Evolutionary conservation across 371 early-diverging fungal species (phyloP).

Genomic region (Smittium culicis): DNA sequence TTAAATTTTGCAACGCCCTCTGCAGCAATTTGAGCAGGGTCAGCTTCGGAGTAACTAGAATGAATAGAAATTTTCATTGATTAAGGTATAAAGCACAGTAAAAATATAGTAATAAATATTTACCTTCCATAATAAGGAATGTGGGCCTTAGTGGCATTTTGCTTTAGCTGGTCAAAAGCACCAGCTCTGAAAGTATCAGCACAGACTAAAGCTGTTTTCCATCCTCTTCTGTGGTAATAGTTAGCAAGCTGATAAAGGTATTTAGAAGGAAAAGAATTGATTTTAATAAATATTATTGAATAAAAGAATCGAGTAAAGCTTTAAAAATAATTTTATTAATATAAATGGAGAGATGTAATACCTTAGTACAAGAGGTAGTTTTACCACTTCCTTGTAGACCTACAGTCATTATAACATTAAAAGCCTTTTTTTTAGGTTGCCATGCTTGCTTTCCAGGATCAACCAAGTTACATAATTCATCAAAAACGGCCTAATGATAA

Average conservation of each 20-base stretch:
- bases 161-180: conserved; percentile 99
- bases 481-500: conserved; percentile 66
- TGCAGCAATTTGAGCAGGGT: conserved; percentile 88
- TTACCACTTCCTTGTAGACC: conserved; percentile 99
- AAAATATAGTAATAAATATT: not conserved
- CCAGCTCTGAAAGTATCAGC: too few species aligned
- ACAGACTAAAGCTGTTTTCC: too few species aligned
- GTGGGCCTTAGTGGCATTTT: conserved; percentile 96
- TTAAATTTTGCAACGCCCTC: conserved; percentile 96
- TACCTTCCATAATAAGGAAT: conserved; percentile 92
- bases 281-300: too few species aligned
- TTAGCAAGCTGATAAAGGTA: too few species aligned
- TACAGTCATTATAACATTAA: conserved; percentile 96
- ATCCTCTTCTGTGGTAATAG: too few species aligned
- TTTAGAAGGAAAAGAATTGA: too few species aligned
- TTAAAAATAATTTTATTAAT: conserved; percentile 3
- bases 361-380: conserved; percentile 97
- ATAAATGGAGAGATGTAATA: too few species aligned
- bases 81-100: too few species aligned
- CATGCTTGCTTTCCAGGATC: conserved; percentile 87
- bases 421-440: conserved; percentile 68
- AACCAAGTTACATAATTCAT: conserved; percentile 82
- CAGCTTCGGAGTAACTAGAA: conserved; percentile 73
- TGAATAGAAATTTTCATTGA: not conserved
- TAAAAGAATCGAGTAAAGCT: too few species aligned